Evolutionary conservation across 805 yeast species (phyloP).

Genomic region (Metschnikowia borealis): DNA sequence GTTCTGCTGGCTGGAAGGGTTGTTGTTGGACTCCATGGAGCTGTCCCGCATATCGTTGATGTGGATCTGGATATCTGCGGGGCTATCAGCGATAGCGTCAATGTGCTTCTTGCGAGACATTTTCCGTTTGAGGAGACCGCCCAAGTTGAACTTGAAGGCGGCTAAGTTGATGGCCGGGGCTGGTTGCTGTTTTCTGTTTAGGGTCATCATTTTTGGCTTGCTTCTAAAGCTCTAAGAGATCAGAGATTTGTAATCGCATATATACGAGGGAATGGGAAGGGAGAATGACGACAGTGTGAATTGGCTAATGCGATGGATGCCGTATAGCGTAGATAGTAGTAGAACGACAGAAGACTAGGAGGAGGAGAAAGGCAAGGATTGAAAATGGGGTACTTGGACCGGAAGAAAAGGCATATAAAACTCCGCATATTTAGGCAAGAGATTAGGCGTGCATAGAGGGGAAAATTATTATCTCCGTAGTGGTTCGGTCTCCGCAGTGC

Average conservation of each 20-base stretch:
- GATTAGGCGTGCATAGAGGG: slow-evolving; percentile 5
- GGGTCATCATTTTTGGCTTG: slow-evolving; percentile 12
- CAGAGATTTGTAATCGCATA: not conserved
- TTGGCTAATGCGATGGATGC: not conserved
- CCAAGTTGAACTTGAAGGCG: slow-evolving; percentile 14
- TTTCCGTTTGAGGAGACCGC: slow-evolving; percentile 17
- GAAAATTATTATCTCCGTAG: not conserved
- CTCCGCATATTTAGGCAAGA: slow-evolving; percentile 3
- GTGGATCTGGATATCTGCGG: slow-evolving; percentile 7
- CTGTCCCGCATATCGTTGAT: not conserved
- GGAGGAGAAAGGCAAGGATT: not conserved
- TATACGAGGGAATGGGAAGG: not conserved
- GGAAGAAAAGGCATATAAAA: slow-evolving; percentile 1
- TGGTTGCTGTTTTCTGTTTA: slow-evolving; percentile 14
- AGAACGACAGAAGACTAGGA: not conserved
- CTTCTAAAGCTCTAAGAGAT: not conserved
- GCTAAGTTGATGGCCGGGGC: slow-evolving; percentile 5
- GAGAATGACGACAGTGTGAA: not conserved
- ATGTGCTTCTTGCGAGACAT: slow-evolving; percentile 16
- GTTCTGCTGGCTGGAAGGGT: slow-evolving; percentile 1
- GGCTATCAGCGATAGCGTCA: slow-evolving; percentile 11
- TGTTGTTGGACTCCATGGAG: slow-evolving; percentile 1
- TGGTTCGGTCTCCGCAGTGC: slow-evolving; percentile 1
- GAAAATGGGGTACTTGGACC: not conserved
- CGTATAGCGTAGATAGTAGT: no score